Percentiles rank a stretch among this genome's conserved stretches.
Evolutionary conservation across 2,329 filamentous ascomycete genomes (phyloP).

Genomic region (Diaporthe aspalathi): DNA sequence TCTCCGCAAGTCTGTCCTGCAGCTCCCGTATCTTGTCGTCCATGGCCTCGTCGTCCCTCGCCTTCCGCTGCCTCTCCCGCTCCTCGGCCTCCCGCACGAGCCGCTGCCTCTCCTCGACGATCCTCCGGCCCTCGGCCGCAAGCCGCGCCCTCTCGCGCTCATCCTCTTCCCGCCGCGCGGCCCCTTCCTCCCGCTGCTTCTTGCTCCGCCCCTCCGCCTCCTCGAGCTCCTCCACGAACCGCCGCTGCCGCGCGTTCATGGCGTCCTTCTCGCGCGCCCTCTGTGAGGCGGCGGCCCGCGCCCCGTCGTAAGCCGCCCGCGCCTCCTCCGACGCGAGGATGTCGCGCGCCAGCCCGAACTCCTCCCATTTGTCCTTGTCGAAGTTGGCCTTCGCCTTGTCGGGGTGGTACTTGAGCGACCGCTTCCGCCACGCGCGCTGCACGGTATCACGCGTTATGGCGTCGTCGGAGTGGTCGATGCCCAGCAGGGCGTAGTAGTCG

Average conservation of each 20-base stretch:
- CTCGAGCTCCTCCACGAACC: slow-evolving; percentile 89
- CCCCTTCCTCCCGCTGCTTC: slow-evolving; percentile 60
- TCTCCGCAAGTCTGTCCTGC: slow-evolving; percentile 56
- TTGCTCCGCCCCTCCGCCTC: slow-evolving; percentile 76
- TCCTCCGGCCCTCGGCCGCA: slow-evolving; percentile 48
- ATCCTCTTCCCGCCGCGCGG: slow-evolving; percentile 34
- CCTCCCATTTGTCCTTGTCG: slow-evolving; percentile 85
- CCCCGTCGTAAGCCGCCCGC: slow-evolving; percentile 82
- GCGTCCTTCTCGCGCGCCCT: slow-evolving; percentile 77
- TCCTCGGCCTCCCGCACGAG: slow-evolving; percentile 56
- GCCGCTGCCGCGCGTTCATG: slow-evolving; percentile 77
- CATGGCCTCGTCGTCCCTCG: slow-evolving; percentile 41
- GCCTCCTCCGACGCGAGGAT: slow-evolving; percentile 78
- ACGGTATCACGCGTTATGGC: slow-evolving; percentile 70
- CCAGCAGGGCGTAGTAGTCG: slow-evolving; percentile 84
- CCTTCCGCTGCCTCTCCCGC: slow-evolving; percentile 52
- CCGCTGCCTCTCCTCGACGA: slow-evolving; percentile 55
- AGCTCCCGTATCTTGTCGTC: slow-evolving; percentile 56
- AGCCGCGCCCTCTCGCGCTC: slow-evolving; percentile 47
- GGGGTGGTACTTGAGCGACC: slow-evolving; percentile 90
- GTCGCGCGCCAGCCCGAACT: slow-evolving; percentile 87
- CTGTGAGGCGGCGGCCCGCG: slow-evolving; percentile 76
- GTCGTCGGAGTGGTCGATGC: slow-evolving; percentile 66
- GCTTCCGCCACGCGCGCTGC: slow-evolving; percentile 84
- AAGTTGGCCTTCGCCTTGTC: slow-evolving; percentile 85